Conservation (phyloP, 306 rosid species). For the Fagus crenata region DNA sequence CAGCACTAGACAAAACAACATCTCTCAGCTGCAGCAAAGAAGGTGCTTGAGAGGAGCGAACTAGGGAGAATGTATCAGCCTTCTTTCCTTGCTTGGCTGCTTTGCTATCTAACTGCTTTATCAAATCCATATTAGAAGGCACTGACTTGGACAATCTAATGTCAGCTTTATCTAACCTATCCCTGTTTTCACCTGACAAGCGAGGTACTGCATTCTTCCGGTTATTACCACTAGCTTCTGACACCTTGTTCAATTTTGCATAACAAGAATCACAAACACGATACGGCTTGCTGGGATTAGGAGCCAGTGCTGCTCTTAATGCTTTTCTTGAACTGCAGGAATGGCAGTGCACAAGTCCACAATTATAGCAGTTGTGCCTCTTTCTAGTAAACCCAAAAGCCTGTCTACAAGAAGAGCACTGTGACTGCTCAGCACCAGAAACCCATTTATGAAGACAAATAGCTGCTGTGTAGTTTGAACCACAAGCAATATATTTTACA, state of each 20-base stretch:
- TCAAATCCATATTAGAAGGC: slow-evolving; percentile 90
- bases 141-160: slow-evolving; percentile 64
- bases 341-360: slow-evolving; percentile 99
- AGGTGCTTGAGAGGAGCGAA: slow-evolving; percentile 71
- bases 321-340: slow-evolving; percentile 94
- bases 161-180: slow-evolving; percentile 84
- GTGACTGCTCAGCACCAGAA: slow-evolving; percentile 93
- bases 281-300: slow-evolving; percentile 79
- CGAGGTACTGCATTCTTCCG: slow-evolving; percentile 74
- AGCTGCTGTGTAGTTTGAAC: slow-evolving; percentile 86
- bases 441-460: slow-evolving; percentile 99
- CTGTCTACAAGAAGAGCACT: slow-evolving; percentile 96
- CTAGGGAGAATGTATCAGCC: slow-evolving; percentile 79
- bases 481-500: slow-evolving; percentile 88
- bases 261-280: slow-evolving; percentile 95
- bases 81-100: slow-evolving; percentile 97
- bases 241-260: slow-evolving; percentile 80
- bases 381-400: slow-evolving; percentile 95
- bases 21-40: slow-evolving; percentile 86
- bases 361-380: slow-evolving; percentile 97
- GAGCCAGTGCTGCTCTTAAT: slow-evolving; percentile 84
- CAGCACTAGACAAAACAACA: slow-evolving; percentile 68
- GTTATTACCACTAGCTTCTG: slow-evolving; percentile 58
- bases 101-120: slow-evolving; percentile 90
- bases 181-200: slow-evolving; percentile 94